Evolutionary conservation across 2,329 filamentous ascomycete species (phyloP).

Genomic region (Hymenotorrendiella dingleyae): DNA sequence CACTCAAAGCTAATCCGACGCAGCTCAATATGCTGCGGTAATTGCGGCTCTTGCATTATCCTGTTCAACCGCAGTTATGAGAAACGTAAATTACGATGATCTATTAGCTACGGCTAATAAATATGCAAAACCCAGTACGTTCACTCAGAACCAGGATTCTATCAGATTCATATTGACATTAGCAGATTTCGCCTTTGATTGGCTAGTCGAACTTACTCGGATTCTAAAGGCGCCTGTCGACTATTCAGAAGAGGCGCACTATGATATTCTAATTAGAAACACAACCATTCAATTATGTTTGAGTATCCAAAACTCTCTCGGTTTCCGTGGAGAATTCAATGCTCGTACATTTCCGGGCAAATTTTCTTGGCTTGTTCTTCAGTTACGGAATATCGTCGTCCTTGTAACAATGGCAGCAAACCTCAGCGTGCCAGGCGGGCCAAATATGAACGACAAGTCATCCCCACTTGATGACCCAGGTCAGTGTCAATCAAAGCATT

Average conservation of each 20-base stretch:
- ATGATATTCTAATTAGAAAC: slow-evolving; percentile 69
- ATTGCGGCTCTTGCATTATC: slow-evolving; percentile 55
- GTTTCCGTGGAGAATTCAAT: slow-evolving; percentile 59
- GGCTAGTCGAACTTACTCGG: slow-evolving; percentile 61
- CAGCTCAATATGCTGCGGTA: slow-evolving; percentile 50
- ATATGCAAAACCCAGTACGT: slow-evolving; percentile 26
- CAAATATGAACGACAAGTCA: slow-evolving; percentile 47
- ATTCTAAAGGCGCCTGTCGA: slow-evolving; percentile 71
- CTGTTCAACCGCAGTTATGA: slow-evolving; percentile 42
- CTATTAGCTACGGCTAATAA: slow-evolving; percentile 57
- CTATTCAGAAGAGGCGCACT: slow-evolving; percentile 68
- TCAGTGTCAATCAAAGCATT: slow-evolving; percentile 28
- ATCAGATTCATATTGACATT: slow-evolving; percentile 5
- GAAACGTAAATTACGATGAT: slow-evolving; percentile 57
- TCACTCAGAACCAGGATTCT: not conserved
- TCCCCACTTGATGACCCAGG: slow-evolving; percentile 59
- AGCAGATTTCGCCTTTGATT: slow-evolving; percentile 54
- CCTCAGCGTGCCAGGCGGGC: slow-evolving; percentile 35
- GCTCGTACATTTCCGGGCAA: slow-evolving; percentile 63
- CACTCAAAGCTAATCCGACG: slow-evolving; percentile 16
- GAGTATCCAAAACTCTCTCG: slow-evolving; percentile 72
- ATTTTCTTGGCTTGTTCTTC: slow-evolving; percentile 68
- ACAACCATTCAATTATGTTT: slow-evolving; percentile 67
- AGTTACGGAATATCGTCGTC: slow-evolving; percentile 66
- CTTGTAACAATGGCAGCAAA: slow-evolving; percentile 59